Evolutionary conservation across 768 basidiomycete genomes (phyloP).

Genomic region (Pleurotus sapidus): DNA sequence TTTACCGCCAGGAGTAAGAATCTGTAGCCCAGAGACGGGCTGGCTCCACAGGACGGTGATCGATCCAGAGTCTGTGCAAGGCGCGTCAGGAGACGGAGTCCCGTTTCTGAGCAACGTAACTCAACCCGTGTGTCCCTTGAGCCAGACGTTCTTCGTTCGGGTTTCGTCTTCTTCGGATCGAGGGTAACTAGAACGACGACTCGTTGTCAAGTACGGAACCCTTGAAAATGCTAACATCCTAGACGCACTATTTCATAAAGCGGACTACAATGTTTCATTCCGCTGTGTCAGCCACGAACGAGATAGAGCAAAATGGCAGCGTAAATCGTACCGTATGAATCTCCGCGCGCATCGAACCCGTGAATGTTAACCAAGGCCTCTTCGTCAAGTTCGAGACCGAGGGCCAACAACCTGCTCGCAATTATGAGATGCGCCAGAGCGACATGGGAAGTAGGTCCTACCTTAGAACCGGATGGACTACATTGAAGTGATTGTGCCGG

Average conservation of each 20-base stretch:
- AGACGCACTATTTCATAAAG: slow-evolving; percentile 65
- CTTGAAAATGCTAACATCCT: not conserved
- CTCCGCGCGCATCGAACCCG: slow-evolving; percentile 29
- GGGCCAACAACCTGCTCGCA: slow-evolving; percentile 31
- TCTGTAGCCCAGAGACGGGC: slow-evolving; percentile 56
- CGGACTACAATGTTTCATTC: slow-evolving; percentile 33
- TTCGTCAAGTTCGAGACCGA: slow-evolving; percentile 44
- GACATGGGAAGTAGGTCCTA: slow-evolving; percentile 3
- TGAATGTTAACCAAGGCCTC: slow-evolving; percentile 39
- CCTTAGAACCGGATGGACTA: slow-evolving; percentile 35
- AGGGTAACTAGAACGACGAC: slow-evolving; percentile 37
- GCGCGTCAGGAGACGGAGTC: not conserved
- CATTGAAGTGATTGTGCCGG: slow-evolving; percentile 31
- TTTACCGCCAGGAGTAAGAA: slow-evolving; percentile 44
- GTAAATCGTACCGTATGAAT: slow-evolving; percentile 29
- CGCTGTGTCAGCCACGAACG: no score
- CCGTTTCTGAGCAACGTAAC: not conserved
- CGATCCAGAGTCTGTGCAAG: slow-evolving; percentile 44
- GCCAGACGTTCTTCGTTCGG: slow-evolving; percentile 52
- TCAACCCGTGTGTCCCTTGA: slow-evolving; percentile 58
- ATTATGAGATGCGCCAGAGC: not conserved
- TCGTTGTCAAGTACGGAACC: not conserved
- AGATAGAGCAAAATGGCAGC: not conserved
- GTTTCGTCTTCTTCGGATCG: slow-evolving; percentile 46
- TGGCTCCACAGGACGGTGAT: slow-evolving; percentile 62